phyloP scores from a whole-genome alignment of 1,284 basidiomycete genomes.

The Erythrobasidium hasegawianum region DNA sequence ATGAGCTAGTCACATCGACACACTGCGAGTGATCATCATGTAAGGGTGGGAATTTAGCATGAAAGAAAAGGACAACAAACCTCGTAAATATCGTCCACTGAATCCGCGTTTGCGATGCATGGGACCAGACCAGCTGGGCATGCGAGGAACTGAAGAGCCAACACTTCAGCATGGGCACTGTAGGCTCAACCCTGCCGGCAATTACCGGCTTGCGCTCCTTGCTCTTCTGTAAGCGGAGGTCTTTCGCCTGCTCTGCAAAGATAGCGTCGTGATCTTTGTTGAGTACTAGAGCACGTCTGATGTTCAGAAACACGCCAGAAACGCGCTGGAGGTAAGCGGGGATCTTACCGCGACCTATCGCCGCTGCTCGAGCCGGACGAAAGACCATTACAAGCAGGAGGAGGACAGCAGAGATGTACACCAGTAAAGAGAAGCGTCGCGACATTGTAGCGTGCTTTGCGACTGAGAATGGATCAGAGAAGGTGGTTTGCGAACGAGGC shows the following conservation, averaged over 20 bases:
- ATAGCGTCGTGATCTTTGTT: constrained; percentile 29
- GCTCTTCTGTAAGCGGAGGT: constrained; percentile 3
- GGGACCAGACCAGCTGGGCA: constrained; percentile 32
- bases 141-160: constrained; percentile 24
- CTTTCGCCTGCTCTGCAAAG: constrained; percentile 29
- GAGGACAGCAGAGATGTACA: not conserved
- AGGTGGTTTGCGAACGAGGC: no score
- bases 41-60: not conserved
- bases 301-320: not conserved
- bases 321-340: not conserved
- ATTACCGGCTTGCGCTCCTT: constrained; percentile 31
- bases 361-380: not conserved
- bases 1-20: constrained; percentile 22
- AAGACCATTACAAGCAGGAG: constrained; percentile 9
- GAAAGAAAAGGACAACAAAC: no score
- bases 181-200: not conserved
- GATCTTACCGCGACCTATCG: not conserved
- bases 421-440: not conserved
- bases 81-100: constrained; percentile 29
- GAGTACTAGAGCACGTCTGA: constrained; percentile 20
- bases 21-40: no score
- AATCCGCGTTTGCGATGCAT: constrained; percentile 23
- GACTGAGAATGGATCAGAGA: not conserved
- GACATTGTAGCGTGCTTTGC: not conserved
- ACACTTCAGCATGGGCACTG: not conserved